phyloP scores from a whole-genome alignment of 768 basidiomycete species.

The Brasilioporus rufonigricans region DNA sequence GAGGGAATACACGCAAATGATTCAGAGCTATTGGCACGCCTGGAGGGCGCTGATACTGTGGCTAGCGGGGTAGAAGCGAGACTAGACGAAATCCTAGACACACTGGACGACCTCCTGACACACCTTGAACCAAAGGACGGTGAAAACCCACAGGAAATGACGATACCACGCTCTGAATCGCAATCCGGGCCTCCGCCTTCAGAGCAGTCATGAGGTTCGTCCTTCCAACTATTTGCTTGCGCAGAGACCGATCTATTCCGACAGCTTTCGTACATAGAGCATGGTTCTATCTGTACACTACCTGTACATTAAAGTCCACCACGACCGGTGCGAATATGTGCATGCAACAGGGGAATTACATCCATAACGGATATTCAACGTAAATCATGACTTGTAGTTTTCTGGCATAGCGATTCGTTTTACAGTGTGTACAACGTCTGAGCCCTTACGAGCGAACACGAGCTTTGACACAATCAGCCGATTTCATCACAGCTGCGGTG shows the following conservation, averaged over 20 bases:
- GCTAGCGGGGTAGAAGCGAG: constrained; percentile 61
- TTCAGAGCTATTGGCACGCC: constrained; percentile 48
- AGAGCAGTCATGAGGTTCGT: constrained; percentile 18
- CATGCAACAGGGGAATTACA: constrained; percentile 14
- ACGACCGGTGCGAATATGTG: constrained; percentile 6
- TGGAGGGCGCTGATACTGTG: constrained; percentile 58
- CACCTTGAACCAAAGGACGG: constrained; percentile 35
- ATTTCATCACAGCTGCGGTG: constrained; percentile 1
- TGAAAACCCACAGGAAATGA: neutral
- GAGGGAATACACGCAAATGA: constrained; percentile 35
- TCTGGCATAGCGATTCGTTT: constrained; percentile 50
- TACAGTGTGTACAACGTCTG: constrained; percentile 78
- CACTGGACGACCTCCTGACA: constrained; percentile 53
- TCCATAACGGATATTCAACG: constrained; percentile 28
- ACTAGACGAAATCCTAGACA: constrained; percentile 58
- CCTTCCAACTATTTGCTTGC: neutral
- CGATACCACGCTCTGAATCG: neutral
- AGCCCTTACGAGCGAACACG: constrained; percentile 79
- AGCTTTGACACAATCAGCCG: constrained; percentile 44
- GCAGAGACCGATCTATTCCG: neutral
- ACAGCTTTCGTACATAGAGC: constrained; percentile 11
- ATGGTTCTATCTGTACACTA: constrained; percentile 13
- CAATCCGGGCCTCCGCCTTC: neutral
- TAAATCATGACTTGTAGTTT: constrained; percentile 28
- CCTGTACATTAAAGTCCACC: constrained; percentile 8